phyloP scores from a whole-genome alignment of 495 filamentous ascomycete genomes.

The Cudoniella acicularis region DNA sequence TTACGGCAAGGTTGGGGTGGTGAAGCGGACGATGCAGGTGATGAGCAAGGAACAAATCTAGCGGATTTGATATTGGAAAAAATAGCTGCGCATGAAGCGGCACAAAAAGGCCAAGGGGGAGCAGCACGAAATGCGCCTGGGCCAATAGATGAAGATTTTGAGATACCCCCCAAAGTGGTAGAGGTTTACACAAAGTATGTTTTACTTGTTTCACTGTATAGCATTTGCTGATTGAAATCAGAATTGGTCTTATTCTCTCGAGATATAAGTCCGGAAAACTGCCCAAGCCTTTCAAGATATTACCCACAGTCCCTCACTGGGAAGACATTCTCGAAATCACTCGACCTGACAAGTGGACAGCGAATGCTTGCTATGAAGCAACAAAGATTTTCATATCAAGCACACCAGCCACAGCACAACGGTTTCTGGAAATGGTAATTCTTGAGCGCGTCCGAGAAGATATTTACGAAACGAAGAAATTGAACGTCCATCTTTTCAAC shows the following conservation, averaged over 20 bases:
- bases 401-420: slow-evolving; percentile 70
- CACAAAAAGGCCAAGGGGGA: slow-evolving; percentile 41
- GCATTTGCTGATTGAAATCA: slow-evolving; percentile 26
- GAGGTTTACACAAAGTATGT: slow-evolving; percentile 86
- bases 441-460: slow-evolving; percentile 87
- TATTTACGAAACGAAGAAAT: slow-evolving; percentile 78
- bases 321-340: slow-evolving; percentile 81
- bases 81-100: slow-evolving; percentile 88
- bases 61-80: slow-evolving; percentile 90
- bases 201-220: slow-evolving; percentile 12
- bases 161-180: slow-evolving; percentile 84
- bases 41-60: slow-evolving; percentile 64
- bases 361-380: slow-evolving; percentile 80
- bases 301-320: slow-evolving; percentile 88
- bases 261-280: slow-evolving; percentile 92
- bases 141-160: slow-evolving; percentile 72
- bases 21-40: slow-evolving; percentile 37
- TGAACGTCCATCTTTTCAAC: slow-evolving; percentile 94
- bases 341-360: slow-evolving; percentile 78
- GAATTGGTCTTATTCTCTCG: slow-evolving; percentile 82
- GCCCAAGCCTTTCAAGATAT: slow-evolving; percentile 95
- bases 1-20: slow-evolving; percentile 47
- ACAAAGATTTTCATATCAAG: slow-evolving; percentile 86
- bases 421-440: slow-evolving; percentile 75
- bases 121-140: slow-evolving; percentile 23